phyloP scores from a whole-genome alignment of 805 yeast genomes.

The Candida argentea region DNA sequence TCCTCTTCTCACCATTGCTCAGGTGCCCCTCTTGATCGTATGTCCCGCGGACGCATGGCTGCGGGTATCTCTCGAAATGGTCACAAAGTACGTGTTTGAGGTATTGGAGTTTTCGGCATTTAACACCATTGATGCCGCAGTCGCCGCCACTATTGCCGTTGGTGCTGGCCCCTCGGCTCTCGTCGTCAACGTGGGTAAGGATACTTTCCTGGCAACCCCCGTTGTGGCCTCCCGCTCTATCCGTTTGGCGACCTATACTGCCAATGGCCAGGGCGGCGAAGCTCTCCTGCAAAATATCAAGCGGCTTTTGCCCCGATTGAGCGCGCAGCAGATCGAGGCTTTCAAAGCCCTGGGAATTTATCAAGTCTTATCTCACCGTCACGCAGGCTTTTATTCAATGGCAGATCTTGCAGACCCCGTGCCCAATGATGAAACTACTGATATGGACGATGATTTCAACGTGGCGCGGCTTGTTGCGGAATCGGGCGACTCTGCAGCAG shows the following conservation, averaged over 20 bases:
- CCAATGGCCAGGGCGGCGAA: constrained; percentile 52
- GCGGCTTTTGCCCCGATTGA: constrained; percentile 48
- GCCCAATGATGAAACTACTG: constrained; percentile 25
- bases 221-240: constrained; percentile 63
- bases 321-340: constrained; percentile 52
- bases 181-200: constrained; percentile 73
- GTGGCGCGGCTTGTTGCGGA: constrained; percentile 84
- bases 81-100: constrained; percentile 73
- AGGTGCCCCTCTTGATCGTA: constrained; percentile 62
- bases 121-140: constrained; percentile 54
- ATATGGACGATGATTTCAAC: constrained; percentile 64
- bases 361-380: constrained; percentile 70
- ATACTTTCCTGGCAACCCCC: constrained; percentile 69
- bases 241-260: constrained; percentile 39
- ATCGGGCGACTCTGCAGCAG: constrained; percentile 34
- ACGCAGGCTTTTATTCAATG: constrained; percentile 48
- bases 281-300: constrained; percentile 46
- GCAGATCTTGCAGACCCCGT: constrained; percentile 33
- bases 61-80: constrained; percentile 50
- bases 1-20: constrained; percentile 43
- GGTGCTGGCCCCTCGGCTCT: constrained; percentile 55
- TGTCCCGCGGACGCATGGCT: constrained; percentile 60
- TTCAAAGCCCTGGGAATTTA: constrained; percentile 67
- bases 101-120: constrained; percentile 62
- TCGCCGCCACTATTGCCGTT: constrained; percentile 67